Evolutionary conservation across 805 yeast genomes (phyloP).

Genomic region (Candida saitoana): DNA sequence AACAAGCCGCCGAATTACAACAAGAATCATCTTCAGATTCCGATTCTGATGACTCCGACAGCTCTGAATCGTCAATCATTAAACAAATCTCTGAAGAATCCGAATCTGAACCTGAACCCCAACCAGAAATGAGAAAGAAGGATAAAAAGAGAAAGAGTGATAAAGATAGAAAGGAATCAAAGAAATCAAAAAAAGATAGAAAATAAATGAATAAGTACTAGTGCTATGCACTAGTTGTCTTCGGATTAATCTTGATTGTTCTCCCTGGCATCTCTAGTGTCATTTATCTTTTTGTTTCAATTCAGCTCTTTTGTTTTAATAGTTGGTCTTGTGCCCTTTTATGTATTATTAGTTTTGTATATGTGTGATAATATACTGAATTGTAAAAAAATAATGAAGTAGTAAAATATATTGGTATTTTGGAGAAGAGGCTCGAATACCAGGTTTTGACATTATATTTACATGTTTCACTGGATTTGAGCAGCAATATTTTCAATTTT

Average conservation of each 20-base stretch:
- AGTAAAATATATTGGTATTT: too few relatives aligned
- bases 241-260: too few relatives aligned
- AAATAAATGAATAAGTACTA: too few relatives aligned
- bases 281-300: slow-evolving; percentile 5
- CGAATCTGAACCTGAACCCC: slow-evolving; percentile 7
- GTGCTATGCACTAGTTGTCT: too few relatives aligned
- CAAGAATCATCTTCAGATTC: slow-evolving; percentile 2
- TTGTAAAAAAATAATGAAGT: too few relatives aligned
- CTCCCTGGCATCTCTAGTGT: slow-evolving; percentile 3
- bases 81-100: slow-evolving; percentile 1
- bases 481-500: too few relatives aligned
- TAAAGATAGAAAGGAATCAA: slow-evolving; percentile 10
- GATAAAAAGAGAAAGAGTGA: slow-evolving; percentile 31
- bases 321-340: slow-evolving; percentile 2
- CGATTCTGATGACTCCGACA: slow-evolving; percentile 4
- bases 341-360: slow-evolving; percentile 2
- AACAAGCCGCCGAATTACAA: slow-evolving; percentile 7
- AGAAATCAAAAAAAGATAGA: slow-evolving; percentile 11
- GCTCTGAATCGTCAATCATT: neutral
- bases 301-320: slow-evolving; percentile 5
- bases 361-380: neutral
- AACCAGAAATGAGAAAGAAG: slow-evolving; percentile 49
- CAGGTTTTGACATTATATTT: too few relatives aligned
- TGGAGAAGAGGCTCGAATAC: too few relatives aligned
- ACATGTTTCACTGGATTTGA: too few relatives aligned